Evolutionary conservation across 225 moss, liverwort and hornwort species (phyloP).

Genomic region (Anthoceros angustus): DNA sequence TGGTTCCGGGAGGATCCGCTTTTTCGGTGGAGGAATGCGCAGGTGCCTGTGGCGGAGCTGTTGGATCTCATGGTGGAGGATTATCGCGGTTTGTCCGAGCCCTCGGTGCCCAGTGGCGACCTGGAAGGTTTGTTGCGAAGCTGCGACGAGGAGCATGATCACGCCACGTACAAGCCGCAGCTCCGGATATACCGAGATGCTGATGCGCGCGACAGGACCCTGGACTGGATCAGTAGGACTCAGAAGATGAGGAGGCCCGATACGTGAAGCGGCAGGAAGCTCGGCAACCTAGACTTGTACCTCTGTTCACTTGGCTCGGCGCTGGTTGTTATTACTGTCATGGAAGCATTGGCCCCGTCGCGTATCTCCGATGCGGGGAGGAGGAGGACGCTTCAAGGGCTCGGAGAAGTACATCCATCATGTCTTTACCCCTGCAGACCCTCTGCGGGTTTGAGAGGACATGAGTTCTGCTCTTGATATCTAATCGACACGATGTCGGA

Average conservation of each 20-base stretch:
- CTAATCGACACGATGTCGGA: too few relatives aligned
- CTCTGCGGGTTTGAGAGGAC: too few relatives aligned
- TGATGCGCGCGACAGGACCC: neutral
- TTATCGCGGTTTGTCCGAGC: neutral
- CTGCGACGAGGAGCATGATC: neutral
- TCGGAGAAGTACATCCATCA: too few relatives aligned
- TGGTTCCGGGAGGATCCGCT: conserved; percentile 64
- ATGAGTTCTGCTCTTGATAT: too few relatives aligned
- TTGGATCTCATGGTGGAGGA: neutral
- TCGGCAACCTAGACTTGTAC: too few relatives aligned
- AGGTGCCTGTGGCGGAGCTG: conserved; percentile 36
- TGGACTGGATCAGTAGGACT: neutral
- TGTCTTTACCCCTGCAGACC: too few relatives aligned
- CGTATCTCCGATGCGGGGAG: too few relatives aligned
- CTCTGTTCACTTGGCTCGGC: too few relatives aligned
- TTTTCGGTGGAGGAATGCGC: conserved; percentile 65
- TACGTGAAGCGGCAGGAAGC: too few relatives aligned
- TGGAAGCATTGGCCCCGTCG: too few relatives aligned
- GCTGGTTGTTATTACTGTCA: too few relatives aligned
- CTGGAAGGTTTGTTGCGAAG: neutral
- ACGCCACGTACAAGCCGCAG: neutral
- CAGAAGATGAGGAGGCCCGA: neutral
- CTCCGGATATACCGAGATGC: neutral
- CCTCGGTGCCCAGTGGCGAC: neutral
- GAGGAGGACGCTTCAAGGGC: too few relatives aligned